Percentiles rank a stretch among this genome's conserved stretches.
Conservation (phyloP, 495 filamentous ascomycete genomes). For the Trichoderma erinaceum region DNA sequence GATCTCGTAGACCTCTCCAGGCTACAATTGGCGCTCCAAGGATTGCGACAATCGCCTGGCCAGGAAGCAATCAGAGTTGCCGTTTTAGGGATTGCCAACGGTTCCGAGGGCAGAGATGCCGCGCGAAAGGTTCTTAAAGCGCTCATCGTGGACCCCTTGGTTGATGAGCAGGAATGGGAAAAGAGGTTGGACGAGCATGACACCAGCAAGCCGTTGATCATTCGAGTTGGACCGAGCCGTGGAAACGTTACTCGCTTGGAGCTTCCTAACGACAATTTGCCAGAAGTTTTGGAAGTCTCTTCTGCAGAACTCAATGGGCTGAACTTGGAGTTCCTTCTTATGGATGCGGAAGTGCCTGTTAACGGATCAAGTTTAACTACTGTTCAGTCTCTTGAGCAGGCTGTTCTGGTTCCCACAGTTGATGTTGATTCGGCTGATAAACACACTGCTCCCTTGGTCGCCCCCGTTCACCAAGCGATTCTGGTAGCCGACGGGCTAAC, state of each 20-base stretch:
- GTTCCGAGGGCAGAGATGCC: slow-evolving; percentile 20
- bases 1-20: slow-evolving; percentile 68
- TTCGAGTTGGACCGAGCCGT: slow-evolving; percentile 31
- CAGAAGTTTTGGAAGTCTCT: slow-evolving; percentile 41
- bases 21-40: slow-evolving; percentile 71
- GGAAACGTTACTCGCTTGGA: background rate
- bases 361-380: slow-evolving; percentile 30
- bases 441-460: slow-evolving; percentile 57
- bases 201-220: slow-evolving; percentile 36
- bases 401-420: slow-evolving; percentile 66
- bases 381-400: slow-evolving; percentile 40
- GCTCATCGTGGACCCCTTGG: slow-evolving; percentile 73
- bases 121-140: slow-evolving; percentile 58
- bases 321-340: slow-evolving; percentile 75
- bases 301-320: slow-evolving; percentile 60
- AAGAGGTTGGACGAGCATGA: slow-evolving; percentile 49
- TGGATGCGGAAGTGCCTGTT: slow-evolving; percentile 30
- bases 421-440: slow-evolving; percentile 58
- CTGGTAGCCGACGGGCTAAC: slow-evolving; percentile 61
- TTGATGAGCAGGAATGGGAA: slow-evolving; percentile 62
- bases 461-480: slow-evolving; percentile 80
- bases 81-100: slow-evolving; percentile 39
- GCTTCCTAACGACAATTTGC: background rate
- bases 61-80: slow-evolving; percentile 66
- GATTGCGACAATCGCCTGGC: slow-evolving; percentile 58